Evolutionary conservation across 495 filamentous ascomycete species (phyloP), one percentile per base, ranked within the genome.

Genomic region (Symbiotaphrina buchneri): DNA sequence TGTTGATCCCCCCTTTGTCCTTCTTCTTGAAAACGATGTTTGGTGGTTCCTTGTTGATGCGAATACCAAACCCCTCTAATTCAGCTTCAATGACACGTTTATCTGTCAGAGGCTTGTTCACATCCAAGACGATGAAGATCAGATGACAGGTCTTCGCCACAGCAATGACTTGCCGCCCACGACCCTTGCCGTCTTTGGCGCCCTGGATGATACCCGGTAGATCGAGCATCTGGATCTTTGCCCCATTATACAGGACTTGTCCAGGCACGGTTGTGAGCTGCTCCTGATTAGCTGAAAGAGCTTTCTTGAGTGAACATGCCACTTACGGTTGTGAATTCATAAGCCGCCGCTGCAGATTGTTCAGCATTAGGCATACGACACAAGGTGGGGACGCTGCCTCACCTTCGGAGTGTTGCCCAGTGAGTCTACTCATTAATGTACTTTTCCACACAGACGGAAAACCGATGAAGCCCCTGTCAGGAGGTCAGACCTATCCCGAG

Each of bases 11-110:
- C 42, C 87, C 87, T 59, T 94, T 95, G 52, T 97, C 90, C 59
- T 97, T 97, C 66, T 97, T 97, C 59, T 73, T 85, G 60, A 95
- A 94, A 11, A 80, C 71, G 44, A 97, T 97, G 49, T 97, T 97
- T 18, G 90, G 87, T 19, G 87, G 87, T 40, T 71, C 53, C 60
- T 95, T 95, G 61, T 97, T 97, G 56, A 95, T 84, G 37, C 87
- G 68, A 48, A 97, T 95, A 30, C 87, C 87, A 41, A 97, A 97
- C 18, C 87, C 85, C 46, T 97, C 87, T 48, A 97, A 54, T 58
- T 97, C 87, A n/a, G 66, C 64, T 54, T 97, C 87, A 44, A 97
- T 97, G 31, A 97, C 65, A 39, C 78, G 73, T 59, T 97, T 97
- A 55, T 97, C 87, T 22, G 84, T 87, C 43, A 97, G 51, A 18